Evolutionary conservation across 345 rosid genomes (phyloP).

Genomic region (Lepidium sativum): DNA sequence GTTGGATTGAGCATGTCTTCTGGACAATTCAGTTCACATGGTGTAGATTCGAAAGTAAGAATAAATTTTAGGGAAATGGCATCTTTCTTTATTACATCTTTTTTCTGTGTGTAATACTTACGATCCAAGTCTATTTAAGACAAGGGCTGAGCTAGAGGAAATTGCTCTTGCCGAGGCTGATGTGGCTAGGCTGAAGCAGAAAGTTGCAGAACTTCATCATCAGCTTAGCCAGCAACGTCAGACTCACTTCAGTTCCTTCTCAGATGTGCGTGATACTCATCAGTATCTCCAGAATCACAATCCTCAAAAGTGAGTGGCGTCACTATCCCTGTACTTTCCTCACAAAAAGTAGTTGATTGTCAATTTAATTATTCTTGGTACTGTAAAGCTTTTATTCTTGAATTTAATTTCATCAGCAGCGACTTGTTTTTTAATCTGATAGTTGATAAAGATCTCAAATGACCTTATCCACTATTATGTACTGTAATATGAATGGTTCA

Average conservation of each 20-base stretch:
- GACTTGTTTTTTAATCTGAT: background rate
- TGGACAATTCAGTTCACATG: conserved; percentile 77
- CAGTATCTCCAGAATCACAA: conserved; percentile 72
- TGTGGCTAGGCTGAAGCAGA: conserved; percentile 97
- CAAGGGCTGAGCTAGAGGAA: conserved; percentile 99
- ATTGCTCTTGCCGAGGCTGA: conserved; percentile 99
- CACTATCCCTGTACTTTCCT: background rate
- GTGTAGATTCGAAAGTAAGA: conserved; percentile 90
- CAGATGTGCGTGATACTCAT: conserved; percentile 68
- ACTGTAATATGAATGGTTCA: conserved; percentile 6
- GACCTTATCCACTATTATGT: background rate
- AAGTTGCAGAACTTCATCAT: conserved; percentile 97
- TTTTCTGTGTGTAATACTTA: conserved; percentile 14
- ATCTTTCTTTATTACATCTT: background rate
- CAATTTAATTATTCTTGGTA: background rate
- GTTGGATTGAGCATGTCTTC: conserved; percentile 98
- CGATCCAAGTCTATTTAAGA: conserved; percentile 45
- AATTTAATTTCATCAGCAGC: background rate
- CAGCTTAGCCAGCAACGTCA: conserved; percentile 97
- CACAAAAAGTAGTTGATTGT: background rate
- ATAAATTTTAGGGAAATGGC: conserved; percentile 8
- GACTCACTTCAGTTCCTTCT: conserved; percentile 66
- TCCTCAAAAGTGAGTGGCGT: conserved; percentile 67
- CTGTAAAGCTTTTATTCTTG: background rate
- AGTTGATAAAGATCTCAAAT: background rate